Evolutionary conservation across 352 stramenopile genomes (phyloP), one percentile per base, ranked within the genome.

Genomic region (Pythium phragmiticola): DNA sequence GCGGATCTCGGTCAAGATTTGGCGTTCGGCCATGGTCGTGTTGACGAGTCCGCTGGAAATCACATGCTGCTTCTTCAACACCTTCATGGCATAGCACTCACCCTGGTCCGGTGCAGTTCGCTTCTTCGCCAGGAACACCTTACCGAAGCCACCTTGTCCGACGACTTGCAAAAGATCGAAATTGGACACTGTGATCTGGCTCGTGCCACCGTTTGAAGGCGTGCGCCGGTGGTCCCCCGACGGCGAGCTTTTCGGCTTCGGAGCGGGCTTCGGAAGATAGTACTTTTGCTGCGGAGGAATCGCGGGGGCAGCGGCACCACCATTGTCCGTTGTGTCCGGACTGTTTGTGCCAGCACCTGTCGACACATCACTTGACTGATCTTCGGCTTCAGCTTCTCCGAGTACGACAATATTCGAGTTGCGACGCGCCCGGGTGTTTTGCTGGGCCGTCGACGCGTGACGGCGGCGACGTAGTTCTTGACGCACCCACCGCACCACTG

Each of bases 71-170:
- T 98, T 98, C 74, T 97, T 97, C 56, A 98, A 70, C 47, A 98
- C 90, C 69, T 99, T 99, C 87, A 99, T 98, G 4, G 98, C 98
- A 73, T 98, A 99, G 70, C 98, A 98, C 67, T 98, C 82, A 37
- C 92, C 88, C 45, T 95, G 96, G 56, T 90, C 82, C 9, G 82
- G 88, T 13, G 77, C 60, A 13, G 77, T 98, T 4, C 89, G 91
- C 77, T 99, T 98, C 56, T 93, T 86, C 7, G 98, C 97, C 30
- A 99, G 75, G 72, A 99, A 99, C 16, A 99, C 97, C 77, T 99
- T 99, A 76, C 95, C 96, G 73, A 98, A 98, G 66, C 71, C 97
- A 63, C 96, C 96, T 73, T 99, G 98, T 5, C 97, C 97, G 51
- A 99, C 97, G 60, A 99, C 92, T 69, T 98, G 98, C 57, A 99